phyloP scores from a whole-genome alignment of 164 flowering plant species.

The Pachysandra terminalis region DNA sequence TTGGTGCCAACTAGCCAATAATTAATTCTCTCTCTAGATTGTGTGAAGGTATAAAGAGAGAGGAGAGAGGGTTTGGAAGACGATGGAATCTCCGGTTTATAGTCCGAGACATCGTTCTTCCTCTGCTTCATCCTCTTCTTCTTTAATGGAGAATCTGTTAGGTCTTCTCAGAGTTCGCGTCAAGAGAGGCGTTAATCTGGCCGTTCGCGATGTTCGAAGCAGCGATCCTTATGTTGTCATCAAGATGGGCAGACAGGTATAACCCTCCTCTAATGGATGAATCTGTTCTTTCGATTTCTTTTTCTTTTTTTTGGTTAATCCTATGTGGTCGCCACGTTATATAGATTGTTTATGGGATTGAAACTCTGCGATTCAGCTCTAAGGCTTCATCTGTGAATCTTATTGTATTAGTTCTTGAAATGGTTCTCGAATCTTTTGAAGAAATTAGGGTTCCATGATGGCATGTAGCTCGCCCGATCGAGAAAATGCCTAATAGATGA shows the following conservation, averaged over 20 bases:
- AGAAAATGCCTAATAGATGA: not conserved
- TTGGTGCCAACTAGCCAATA: too few species aligned
- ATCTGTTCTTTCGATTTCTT: not conserved
- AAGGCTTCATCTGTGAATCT: not conserved
- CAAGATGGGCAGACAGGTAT: constrained; percentile 46
- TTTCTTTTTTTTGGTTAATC: not conserved
- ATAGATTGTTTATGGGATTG: too few species aligned
- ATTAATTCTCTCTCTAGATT: too few species aligned
- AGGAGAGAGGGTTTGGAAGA: too few species aligned
- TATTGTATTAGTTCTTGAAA: not conserved
- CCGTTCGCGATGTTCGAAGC: constrained; percentile 39
- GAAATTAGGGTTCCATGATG: not conserved
- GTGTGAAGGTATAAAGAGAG: too few species aligned
- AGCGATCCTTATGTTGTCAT: constrained; percentile 51
- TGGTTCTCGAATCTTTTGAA: not conserved
- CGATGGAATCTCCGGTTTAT: not conserved
- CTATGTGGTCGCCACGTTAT: not conserved
- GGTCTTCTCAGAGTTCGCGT: constrained; percentile 42
- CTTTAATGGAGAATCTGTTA: constrained; percentile 31
- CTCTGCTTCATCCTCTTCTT: not conserved
- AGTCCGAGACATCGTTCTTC: not conserved
- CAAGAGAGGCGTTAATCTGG: constrained; percentile 38
- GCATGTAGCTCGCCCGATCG: not conserved
- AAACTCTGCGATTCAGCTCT: not conserved
- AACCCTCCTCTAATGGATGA: not conserved